phyloP scores from a whole-genome alignment of 306 rosid genomes.

The Dalbergia cultrata region DNA sequence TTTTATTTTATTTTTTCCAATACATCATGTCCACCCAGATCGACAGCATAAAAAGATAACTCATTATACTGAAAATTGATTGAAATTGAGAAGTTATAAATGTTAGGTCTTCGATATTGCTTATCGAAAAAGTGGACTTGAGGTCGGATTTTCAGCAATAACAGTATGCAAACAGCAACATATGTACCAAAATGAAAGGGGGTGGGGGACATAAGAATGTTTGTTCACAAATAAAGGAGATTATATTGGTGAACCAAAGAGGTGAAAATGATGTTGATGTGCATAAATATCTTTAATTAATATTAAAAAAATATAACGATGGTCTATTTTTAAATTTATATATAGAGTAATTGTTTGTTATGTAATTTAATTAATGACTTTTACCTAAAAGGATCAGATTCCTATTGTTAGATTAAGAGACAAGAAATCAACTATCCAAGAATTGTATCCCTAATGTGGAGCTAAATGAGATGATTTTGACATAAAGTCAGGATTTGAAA shows the following conservation, averaged over 20 bases:
- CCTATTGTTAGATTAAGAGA: not conserved
- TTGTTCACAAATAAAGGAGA: constrained; percentile 5
- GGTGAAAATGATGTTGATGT: not conserved
- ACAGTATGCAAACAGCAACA: not conserved
- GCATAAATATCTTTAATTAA: not conserved
- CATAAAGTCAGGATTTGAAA: constrained; percentile 46
- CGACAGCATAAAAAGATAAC: not conserved
- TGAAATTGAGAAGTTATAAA: not conserved
- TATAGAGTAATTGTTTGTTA: no score
- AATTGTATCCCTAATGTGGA: constrained; percentile 40
- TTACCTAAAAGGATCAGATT: not conserved
- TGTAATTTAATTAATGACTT: no score
- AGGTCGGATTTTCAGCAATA: constrained; percentile 9
- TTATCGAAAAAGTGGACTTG: not conserved
- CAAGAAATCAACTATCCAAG: constrained; percentile 20
- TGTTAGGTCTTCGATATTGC: not conserved
- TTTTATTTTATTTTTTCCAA: not conserved
- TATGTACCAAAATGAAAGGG: not conserved
- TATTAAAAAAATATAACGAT: no score
- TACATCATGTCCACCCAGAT: not conserved
- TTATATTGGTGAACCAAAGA: not conserved
- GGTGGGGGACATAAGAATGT: not conserved
- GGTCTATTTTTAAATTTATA: no score
- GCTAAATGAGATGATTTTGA: constrained; percentile 16
- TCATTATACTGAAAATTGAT: not conserved